Percentiles rank a stretch among this genome's conserved stretches.
These are phyloP conservation scores for Starmerella etchellsii DNA, from an alignment of 805 yeast genomes.

Conservation along the genomic window DNA sequence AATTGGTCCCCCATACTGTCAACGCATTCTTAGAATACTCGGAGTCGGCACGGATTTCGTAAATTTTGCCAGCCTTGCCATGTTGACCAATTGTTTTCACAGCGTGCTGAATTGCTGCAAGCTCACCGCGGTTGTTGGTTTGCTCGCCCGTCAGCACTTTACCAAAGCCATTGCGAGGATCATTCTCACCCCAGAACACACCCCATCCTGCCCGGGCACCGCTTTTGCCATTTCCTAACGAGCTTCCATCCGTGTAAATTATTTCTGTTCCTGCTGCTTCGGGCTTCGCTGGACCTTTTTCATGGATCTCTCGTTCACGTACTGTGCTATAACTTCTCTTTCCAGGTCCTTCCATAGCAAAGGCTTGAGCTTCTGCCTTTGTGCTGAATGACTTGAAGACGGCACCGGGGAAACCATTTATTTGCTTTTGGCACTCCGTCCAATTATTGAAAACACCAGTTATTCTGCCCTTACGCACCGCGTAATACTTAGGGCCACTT, in stretches of 20 bases:
- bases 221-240: conserved; percentile 42
- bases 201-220: conserved; percentile 55
- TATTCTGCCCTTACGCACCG: conserved; percentile 41
- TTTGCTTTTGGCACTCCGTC: conserved; percentile 37
- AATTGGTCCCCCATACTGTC: conserved; percentile 42
- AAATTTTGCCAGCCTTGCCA: neutral
- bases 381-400: conserved; percentile 43
- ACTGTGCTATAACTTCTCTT: too few relatives aligned
- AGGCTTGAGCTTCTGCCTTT: conserved; percentile 37
- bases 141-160: conserved; percentile 38
- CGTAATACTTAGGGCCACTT: conserved; percentile 33
- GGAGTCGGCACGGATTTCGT: conserved; percentile 45
- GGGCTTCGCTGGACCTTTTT: neutral
- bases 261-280: neutral
- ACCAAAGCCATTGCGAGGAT: conserved; percentile 42
- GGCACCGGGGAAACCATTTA: conserved; percentile 45
- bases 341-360: conserved; percentile 19
- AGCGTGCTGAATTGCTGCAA: conserved; percentile 52
- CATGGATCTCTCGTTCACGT: neutral
- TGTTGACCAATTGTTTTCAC: conserved; percentile 26
- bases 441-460: conserved; percentile 50
- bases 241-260: conserved; percentile 72
- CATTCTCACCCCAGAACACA: conserved; percentile 49
- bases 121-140: conserved; percentile 75
- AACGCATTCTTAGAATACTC: conserved; percentile 46